Evolutionary conservation across 495 filamentous ascomycete species (phyloP).

Genomic region (Rhypophila decipiens): DNA sequence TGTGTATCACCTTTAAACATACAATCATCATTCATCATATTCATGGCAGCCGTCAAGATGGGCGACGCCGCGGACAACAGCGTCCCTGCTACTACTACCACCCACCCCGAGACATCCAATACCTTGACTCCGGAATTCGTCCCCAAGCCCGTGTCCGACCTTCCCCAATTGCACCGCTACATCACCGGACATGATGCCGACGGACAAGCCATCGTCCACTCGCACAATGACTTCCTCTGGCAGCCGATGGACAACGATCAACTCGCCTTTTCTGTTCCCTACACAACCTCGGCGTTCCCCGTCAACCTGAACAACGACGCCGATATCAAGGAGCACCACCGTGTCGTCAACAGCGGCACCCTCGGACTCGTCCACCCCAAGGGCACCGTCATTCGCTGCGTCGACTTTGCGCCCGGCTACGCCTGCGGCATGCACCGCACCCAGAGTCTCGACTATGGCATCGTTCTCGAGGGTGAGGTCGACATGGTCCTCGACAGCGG

Average conservation of each 20-base stretch:
- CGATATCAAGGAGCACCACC: constrained; percentile 41
- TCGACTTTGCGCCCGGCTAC: constrained; percentile 53
- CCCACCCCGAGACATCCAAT: neutral
- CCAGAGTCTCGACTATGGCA: constrained; percentile 65
- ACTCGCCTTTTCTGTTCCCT: constrained; percentile 29
- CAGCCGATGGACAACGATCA: constrained; percentile 21
- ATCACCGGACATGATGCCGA: constrained; percentile 32
- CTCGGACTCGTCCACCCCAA: constrained; percentile 42
- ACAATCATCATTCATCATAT: too few relatives aligned
- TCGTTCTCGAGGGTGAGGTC: constrained; percentile 69
- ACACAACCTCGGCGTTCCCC: constrained; percentile 52
- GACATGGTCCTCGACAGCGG: constrained; percentile 58
- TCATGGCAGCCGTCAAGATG: too few relatives aligned
- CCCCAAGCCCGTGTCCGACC: constrained; percentile 25
- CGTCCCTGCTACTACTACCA: neutral
- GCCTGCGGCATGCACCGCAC: constrained; percentile 64
- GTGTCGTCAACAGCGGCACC: constrained; percentile 22
- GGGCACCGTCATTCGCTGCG: constrained; percentile 52
- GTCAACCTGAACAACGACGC: constrained; percentile 43
- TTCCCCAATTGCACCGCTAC: constrained; percentile 30
- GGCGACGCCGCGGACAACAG: neutral
- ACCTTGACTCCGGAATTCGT: neutral
- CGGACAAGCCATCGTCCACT: constrained; percentile 33
- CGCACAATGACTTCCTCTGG: constrained; percentile 24
- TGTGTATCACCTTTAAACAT: too few relatives aligned